Percentiles rank a stretch among this genome's conserved stretches.
These are phyloP conservation scores for Paraglomus brasilianum DNA, from an alignment of 192 early-diverging fungal species.

Conservation along the genomic window DNA sequence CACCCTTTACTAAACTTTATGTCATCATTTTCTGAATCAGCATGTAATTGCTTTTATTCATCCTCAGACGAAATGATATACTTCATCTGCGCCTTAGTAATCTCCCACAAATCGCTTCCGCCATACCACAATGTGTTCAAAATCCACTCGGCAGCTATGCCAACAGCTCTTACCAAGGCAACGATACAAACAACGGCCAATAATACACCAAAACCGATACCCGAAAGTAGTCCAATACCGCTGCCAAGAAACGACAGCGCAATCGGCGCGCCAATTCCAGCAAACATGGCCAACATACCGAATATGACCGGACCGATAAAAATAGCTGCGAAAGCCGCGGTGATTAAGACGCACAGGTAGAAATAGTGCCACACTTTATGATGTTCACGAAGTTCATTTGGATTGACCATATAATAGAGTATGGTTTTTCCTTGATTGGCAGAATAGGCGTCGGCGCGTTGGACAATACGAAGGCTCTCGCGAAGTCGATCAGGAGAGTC, in stretches of 20 bases:
- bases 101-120: constrained; percentile 25
- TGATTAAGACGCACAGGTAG: constrained; percentile 14
- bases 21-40: too few species aligned
- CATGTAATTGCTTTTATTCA: too few species aligned
- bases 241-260: constrained; percentile 13
- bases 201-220: constrained; percentile 16
- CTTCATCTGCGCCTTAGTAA: neutral
- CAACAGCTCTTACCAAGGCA: constrained; percentile 12
- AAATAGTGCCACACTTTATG: constrained; percentile 29
- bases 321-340: constrained; percentile 16
- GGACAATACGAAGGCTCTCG: too few species aligned
- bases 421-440: neutral
- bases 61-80: too few species aligned
- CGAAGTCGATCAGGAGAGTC: too few species aligned
- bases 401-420: constrained; percentile 16
- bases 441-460: too few species aligned
- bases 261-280: constrained; percentile 24
- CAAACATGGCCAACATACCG: constrained; percentile 27
- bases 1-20: too few species aligned
- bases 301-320: constrained; percentile 29
- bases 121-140: constrained; percentile 19
- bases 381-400: constrained; percentile 14
- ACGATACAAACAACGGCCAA: constrained; percentile 28
- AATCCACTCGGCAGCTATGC: constrained; percentile 19
- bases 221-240: neutral